Conservation (phyloP, 768 basidiomycete genomes). For the Auricularia sp. region DNA sequence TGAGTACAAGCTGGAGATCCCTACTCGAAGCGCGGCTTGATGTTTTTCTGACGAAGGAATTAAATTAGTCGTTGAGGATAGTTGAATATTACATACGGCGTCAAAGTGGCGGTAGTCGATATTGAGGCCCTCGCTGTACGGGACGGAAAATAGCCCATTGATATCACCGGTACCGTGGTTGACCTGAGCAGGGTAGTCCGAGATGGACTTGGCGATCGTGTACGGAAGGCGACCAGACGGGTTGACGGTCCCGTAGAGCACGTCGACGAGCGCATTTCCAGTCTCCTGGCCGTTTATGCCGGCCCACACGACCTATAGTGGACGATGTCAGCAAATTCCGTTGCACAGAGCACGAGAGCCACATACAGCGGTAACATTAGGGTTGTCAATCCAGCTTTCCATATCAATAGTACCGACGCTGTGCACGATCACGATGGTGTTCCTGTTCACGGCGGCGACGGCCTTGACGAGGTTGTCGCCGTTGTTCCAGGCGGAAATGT, state of each 20-base stretch:
- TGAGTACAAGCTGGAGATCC: too few species aligned
- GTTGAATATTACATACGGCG: slow-evolving; percentile 12
- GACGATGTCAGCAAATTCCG: neutral
- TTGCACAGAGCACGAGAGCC: neutral
- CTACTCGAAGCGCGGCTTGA: slow-evolving; percentile 34
- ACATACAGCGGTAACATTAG: slow-evolving; percentile 20
- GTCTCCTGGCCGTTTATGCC: slow-evolving; percentile 26
- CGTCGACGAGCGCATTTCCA: slow-evolving; percentile 29
- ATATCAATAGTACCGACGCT: slow-evolving; percentile 9
- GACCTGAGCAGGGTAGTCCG: slow-evolving; percentile 26
- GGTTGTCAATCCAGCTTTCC: slow-evolving; percentile 13
- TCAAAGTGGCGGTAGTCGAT: slow-evolving; percentile 20
- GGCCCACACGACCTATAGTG: slow-evolving; percentile 12
- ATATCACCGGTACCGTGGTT: slow-evolving; percentile 5
- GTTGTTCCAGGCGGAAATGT: slow-evolving; percentile 25
- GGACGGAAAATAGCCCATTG: slow-evolving; percentile 15
- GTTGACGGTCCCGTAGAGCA: slow-evolving; percentile 29
- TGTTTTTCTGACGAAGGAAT: slow-evolving; percentile 25
- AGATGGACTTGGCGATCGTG: slow-evolving; percentile 28
- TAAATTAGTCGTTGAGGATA: too few species aligned
- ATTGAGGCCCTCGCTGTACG: slow-evolving; percentile 21
- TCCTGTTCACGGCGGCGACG: slow-evolving; percentile 20
- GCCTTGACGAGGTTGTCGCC: slow-evolving; percentile 27
- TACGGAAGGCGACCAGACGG: slow-evolving; percentile 30
- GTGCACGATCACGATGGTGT: slow-evolving; percentile 17